phyloP scores from a whole-genome alignment of 495 filamentous ascomycete species.

The Recurvomyces mirabilis region DNA sequence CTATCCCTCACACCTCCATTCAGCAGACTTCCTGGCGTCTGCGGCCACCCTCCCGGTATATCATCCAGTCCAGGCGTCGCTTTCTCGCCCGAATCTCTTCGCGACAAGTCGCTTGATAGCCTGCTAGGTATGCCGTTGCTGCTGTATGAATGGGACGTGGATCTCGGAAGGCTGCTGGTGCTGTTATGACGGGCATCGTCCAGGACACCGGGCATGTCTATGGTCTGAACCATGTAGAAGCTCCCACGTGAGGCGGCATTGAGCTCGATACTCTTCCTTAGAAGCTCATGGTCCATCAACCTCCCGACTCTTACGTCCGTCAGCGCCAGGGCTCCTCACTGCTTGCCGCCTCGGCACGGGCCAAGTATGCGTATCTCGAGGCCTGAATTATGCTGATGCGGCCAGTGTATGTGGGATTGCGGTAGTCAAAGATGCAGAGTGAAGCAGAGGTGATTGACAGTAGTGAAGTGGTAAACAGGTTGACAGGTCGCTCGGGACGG shows the following conservation, averaged over 20 bases:
- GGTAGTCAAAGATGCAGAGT: too few relatives aligned
- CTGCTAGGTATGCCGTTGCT: background rate
- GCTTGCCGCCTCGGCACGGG: too few relatives aligned
- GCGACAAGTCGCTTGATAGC: slow-evolving; percentile 5
- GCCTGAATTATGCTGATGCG: too few relatives aligned
- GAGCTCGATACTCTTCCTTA: slow-evolving; percentile 12
- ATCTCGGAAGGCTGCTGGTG: background rate
- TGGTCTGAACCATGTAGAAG: slow-evolving; percentile 13
- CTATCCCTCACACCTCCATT: slow-evolving; percentile 5
- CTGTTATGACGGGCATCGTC: background rate
- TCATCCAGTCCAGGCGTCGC: slow-evolving; percentile 10
- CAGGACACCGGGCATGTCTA: slow-evolving; percentile 9
- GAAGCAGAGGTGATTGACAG: too few relatives aligned
- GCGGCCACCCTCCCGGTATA: slow-evolving; percentile 13
- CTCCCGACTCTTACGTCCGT: too few relatives aligned
- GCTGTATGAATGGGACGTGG: slow-evolving; percentile 1
- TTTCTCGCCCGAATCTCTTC: slow-evolving; percentile 1
- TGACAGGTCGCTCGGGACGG: too few relatives aligned
- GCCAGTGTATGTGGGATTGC: too few relatives aligned
- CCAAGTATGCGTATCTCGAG: too few relatives aligned
- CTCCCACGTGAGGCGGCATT: slow-evolving; percentile 10
- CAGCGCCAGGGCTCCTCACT: too few relatives aligned
- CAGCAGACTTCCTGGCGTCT: slow-evolving; percentile 3
- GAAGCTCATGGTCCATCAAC: slow-evolving; percentile 1
- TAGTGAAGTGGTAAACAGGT: too few relatives aligned